phyloP scores from a whole-genome alignment of 1,284 basidiomycete species.

The Sphaerobolus stellatus region DNA sequence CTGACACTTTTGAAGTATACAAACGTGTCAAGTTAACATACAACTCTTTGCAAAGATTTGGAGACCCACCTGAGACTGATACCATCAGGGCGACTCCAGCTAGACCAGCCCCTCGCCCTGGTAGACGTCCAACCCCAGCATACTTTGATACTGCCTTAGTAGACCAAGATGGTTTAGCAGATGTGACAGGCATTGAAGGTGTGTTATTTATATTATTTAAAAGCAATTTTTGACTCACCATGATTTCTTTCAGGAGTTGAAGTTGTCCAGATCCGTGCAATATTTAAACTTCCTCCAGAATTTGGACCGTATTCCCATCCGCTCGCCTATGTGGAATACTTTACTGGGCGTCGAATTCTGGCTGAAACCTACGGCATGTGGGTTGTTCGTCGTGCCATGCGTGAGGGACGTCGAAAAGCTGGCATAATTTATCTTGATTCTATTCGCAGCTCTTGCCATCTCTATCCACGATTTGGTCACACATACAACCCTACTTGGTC shows the following conservation, averaged over 20 bases:
- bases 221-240: neutral
- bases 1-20: neutral
- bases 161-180: neutral
- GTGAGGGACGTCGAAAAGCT: neutral
- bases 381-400: neutral
- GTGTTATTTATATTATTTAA: neutral
- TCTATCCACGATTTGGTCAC: neutral
- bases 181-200: neutral
- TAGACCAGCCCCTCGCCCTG: no score
- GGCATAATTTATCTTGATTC: neutral
- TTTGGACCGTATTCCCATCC: slow-evolving; percentile 4
- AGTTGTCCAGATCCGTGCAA: slow-evolving; percentile 4
- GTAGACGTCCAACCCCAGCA: no score
- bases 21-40: neutral
- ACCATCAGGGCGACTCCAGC: neutral
- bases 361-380: neutral
- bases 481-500: neutral
- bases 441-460: neutral
- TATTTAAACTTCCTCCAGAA: slow-evolving; percentile 1
- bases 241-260: neutral
- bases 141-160: neutral
- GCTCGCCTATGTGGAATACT: slow-evolving; percentile 27
- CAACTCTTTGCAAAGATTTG: neutral
- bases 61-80: neutral
- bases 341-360: slow-evolving; percentile 11